phyloP scores from a whole-genome alignment of 2,329 filamentous ascomycete genomes.

The Penicillium polonicum region DNA sequence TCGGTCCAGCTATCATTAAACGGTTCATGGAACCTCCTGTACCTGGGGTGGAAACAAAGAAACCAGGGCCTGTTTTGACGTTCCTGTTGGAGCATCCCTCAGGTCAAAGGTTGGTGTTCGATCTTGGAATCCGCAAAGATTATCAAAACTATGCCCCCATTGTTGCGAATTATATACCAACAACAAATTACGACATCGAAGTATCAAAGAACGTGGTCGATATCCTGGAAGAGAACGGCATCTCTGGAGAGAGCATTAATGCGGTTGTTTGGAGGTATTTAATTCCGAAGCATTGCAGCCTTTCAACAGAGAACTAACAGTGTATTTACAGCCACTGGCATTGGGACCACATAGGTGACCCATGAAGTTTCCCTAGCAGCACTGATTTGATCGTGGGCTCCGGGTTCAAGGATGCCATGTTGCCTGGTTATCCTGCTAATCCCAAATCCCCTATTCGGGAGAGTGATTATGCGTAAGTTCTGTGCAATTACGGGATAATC shows the following conservation, averaged over 20 bases:
- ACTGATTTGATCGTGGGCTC: slow-evolving; percentile 7
- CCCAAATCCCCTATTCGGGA: slow-evolving; percentile 18
- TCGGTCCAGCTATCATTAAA: slow-evolving; percentile 41
- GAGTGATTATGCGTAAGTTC: slow-evolving; percentile 5
- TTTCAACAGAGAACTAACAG: background rate
- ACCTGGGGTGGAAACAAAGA: slow-evolving; percentile 32
- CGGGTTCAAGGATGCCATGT: background rate
- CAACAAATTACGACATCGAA: slow-evolving; percentile 17
- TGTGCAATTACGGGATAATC: no score
- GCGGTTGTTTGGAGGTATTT: slow-evolving; percentile 18
- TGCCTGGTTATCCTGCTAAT: slow-evolving; percentile 24
- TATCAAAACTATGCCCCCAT: slow-evolving; percentile 28
- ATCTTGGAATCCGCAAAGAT: slow-evolving; percentile 35
- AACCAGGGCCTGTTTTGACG: background rate
- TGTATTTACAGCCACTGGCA: slow-evolving; percentile 24
- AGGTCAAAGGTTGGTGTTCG: slow-evolving; percentile 27
- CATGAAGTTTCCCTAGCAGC: slow-evolving; percentile 24
- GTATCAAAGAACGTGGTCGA: slow-evolving; percentile 27
- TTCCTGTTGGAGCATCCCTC: slow-evolving; percentile 17
- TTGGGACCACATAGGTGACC: slow-evolving; percentile 32
- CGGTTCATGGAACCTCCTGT: slow-evolving; percentile 43
- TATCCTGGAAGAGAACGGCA: slow-evolving; percentile 23
- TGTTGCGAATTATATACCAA: slow-evolving; percentile 19
- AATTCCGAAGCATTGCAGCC: background rate
- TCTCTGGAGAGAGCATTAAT: slow-evolving; percentile 22